phyloP scores from a whole-genome alignment of 1,139 yeast species.

The Pichia sp. region DNA sequence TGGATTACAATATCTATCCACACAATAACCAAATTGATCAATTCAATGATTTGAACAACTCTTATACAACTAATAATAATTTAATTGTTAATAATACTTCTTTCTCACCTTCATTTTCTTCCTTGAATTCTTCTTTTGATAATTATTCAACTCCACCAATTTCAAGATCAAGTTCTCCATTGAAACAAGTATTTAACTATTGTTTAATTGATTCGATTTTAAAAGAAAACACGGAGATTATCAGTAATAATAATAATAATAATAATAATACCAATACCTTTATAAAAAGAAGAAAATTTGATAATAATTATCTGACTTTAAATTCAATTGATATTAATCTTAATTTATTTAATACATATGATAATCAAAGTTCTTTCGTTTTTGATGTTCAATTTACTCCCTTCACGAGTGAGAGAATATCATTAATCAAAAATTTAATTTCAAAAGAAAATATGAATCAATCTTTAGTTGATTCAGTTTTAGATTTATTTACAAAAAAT shows the following conservation, averaged over 20 bases:
- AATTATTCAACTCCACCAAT: conserved; percentile 5
- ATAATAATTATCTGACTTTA: background rate
- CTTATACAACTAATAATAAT: conserved; percentile 3
- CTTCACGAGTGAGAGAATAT: conserved; percentile 1
- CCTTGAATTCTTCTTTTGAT: conserved; percentile 9
- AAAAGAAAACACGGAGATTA: background rate
- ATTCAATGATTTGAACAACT: background rate
- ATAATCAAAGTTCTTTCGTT: background rate
- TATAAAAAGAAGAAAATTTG: background rate
- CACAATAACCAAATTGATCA: background rate
- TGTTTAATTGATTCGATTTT: background rate
- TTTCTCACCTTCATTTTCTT: conserved; percentile 5
- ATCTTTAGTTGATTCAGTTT: background rate
- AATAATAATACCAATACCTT: background rate
- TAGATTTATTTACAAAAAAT: conserved; percentile 17
- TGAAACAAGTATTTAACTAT: background rate
- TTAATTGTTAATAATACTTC: background rate
- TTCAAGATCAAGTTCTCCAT: conserved; percentile 7
- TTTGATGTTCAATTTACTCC: conserved; percentile 3
- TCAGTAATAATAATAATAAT: too few relatives aligned
- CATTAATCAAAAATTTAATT: background rate
- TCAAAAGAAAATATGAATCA: conserved; percentile 1
- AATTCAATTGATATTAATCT: background rate
- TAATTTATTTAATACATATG: background rate
- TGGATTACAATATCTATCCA: background rate